phyloP scores from a whole-genome alignment of 148 eudicot genomes.

The Heliosperma pusillum region DNA sequence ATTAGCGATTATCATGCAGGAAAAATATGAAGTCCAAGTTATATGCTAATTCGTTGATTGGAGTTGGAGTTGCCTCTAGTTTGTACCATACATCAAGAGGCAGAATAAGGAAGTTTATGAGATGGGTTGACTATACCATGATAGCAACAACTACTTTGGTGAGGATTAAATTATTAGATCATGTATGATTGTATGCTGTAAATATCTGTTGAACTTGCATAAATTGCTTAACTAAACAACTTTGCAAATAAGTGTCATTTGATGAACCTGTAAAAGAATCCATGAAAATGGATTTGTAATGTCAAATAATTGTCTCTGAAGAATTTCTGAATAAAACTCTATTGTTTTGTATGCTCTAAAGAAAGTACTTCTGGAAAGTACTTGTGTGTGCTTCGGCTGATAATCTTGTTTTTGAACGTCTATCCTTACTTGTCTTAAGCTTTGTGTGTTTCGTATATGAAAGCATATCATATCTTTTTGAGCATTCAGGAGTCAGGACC shows the following conservation, averaged over 20 bases:
- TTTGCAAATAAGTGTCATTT: not conserved
- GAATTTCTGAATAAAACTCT: not conserved
- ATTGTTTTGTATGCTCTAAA: not conserved
- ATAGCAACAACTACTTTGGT: slow-evolving; percentile 94
- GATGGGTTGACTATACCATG: slow-evolving; percentile 96
- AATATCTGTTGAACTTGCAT: slow-evolving; percentile 5
- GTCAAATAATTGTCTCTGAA: not conserved
- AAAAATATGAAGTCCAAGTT: slow-evolving; percentile 74
- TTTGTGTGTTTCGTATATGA: no score
- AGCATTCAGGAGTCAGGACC: not conserved
- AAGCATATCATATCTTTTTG: not conserved
- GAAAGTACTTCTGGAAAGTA: not conserved
- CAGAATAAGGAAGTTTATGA: slow-evolving; percentile 59
- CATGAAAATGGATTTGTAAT: not conserved
- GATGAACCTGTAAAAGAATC: not conserved
- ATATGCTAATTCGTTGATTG: slow-evolving; percentile 91
- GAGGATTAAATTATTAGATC: slow-evolving; percentile 18
- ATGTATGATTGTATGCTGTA: not conserved
- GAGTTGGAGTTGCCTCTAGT: slow-evolving; percentile 92
- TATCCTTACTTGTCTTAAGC: no score
- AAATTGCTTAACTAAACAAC: not conserved
- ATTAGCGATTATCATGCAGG: slow-evolving; percentile 40
- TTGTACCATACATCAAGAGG: slow-evolving; percentile 95
- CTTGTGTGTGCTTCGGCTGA: not conserved
- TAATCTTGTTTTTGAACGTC: no score